Evolutionary conservation across 108 stramenopile genomes (phyloP).

Genomic region (Cyclotella baltica): DNA sequence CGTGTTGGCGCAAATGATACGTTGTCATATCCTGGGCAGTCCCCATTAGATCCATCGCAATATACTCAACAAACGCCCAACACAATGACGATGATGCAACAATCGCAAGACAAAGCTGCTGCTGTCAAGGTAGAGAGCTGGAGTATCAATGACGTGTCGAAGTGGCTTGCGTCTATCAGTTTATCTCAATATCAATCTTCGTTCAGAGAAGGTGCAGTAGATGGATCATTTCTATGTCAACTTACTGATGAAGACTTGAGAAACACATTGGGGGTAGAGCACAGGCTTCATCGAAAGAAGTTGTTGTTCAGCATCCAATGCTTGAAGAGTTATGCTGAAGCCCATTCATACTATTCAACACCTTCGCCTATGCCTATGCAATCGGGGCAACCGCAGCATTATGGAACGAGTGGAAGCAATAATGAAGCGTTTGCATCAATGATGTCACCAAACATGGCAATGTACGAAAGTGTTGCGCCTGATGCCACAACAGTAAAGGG

Average conservation of each 20-base stretch:
- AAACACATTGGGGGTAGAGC: slow-evolving; percentile 90
- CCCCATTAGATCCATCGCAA: slow-evolving; percentile 7
- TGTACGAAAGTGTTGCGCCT: slow-evolving; percentile 7
- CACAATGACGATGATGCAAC: not conserved
- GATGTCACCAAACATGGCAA: slow-evolving; percentile 25
- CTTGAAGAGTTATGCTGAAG: slow-evolving; percentile 45
- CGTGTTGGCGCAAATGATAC: slow-evolving; percentile 54
- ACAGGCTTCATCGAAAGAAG: slow-evolving; percentile 91
- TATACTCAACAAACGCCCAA: slow-evolving; percentile 4
- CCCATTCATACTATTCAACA: slow-evolving; percentile 14
- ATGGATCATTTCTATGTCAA: slow-evolving; percentile 88
- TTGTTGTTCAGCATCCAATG: slow-evolving; percentile 74
- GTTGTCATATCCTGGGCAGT: not conserved
- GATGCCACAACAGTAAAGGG: not conserved
- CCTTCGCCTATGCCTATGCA: not conserved
- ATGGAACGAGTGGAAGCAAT: slow-evolving; percentile 3
- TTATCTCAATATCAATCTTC: slow-evolving; percentile 83
- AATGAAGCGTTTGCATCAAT: not conserved
- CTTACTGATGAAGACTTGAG: slow-evolving; percentile 89
- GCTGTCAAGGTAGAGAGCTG: slow-evolving; percentile 74
- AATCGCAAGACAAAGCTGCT: slow-evolving; percentile 17
- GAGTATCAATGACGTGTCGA: slow-evolving; percentile 84
- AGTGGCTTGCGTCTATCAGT: slow-evolving; percentile 83
- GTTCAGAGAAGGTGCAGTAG: slow-evolving; percentile 86
- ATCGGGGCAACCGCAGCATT: slow-evolving; percentile 17